Conservation (phyloP, 2,329 filamentous ascomycete species). For the Trichoderma pleuroti region DNA sequence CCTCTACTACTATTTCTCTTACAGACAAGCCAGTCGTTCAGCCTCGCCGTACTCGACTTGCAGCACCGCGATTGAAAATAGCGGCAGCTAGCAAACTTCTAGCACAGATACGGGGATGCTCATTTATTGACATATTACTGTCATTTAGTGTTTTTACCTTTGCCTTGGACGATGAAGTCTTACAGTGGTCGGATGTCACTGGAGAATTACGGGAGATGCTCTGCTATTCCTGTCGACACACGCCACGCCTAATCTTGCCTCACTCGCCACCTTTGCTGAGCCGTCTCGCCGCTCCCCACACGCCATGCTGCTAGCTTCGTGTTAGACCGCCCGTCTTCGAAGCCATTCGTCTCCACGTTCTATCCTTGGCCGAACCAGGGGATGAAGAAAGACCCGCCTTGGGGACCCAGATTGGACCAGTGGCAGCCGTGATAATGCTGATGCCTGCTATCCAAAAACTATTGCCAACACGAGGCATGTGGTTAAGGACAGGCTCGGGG, state of each 20-base stretch:
- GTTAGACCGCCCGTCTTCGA: not conserved
- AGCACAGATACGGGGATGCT: not conserved
- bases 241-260: not conserved
- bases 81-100: not conserved
- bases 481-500: not conserved
- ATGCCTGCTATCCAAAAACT: constrained; percentile 5
- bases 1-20: not conserved
- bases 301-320: not conserved
- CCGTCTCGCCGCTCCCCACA: constrained; percentile 6
- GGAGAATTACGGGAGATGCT: not conserved
- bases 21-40: not conserved
- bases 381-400: constrained; percentile 1
- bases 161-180: not conserved
- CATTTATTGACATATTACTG: not conserved
- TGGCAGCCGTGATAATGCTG: constrained; percentile 12
- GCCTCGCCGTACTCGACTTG: not conserved
- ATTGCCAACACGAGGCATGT: not conserved
- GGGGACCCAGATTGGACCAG: constrained; percentile 5
- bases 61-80: not conserved
- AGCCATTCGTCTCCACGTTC: constrained; percentile 4
- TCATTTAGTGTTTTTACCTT: too few relatives aligned
- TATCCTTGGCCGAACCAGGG: constrained; percentile 7
- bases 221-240: not conserved
- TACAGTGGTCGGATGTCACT: not conserved
- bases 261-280: not conserved